phyloP scores from a whole-genome alignment of 495 filamentous ascomycete species.

The Neurospora cerealis region DNA sequence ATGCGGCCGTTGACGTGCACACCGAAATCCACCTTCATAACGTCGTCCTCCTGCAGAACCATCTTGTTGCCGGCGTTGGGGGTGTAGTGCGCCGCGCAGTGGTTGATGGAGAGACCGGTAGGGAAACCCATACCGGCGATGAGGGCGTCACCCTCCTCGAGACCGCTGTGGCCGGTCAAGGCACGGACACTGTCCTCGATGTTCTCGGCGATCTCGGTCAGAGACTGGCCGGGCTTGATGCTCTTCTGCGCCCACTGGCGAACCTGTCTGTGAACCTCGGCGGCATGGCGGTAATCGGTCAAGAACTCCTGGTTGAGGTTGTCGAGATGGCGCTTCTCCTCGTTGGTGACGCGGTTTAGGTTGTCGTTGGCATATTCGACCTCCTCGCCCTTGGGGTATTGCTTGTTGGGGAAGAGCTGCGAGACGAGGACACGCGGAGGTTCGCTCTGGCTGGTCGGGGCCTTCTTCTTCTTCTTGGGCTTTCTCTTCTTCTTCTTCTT shows the following conservation, averaged over 20 bases:
- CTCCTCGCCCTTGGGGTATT: slow-evolving; percentile 74
- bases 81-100: slow-evolving; percentile 82
- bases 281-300: slow-evolving; percentile 75
- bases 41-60: slow-evolving; percentile 67
- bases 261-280: slow-evolving; percentile 82
- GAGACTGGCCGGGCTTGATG: slow-evolving; percentile 70
- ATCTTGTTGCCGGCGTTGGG: slow-evolving; percentile 89
- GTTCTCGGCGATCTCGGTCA: slow-evolving; percentile 74
- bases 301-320: slow-evolving; percentile 76
- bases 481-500: slow-evolving; percentile 74
- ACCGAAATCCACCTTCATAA: slow-evolving; percentile 91
- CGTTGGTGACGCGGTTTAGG: slow-evolving; percentile 67
- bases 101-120: slow-evolving; percentile 75
- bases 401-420: slow-evolving; percentile 62
- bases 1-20: slow-evolving; percentile 87
- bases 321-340: slow-evolving; percentile 81
- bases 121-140: slow-evolving; percentile 85
- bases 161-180: slow-evolving; percentile 64
- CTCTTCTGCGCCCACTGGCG: slow-evolving; percentile 72
- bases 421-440: slow-evolving; percentile 69
- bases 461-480: slow-evolving; percentile 74
- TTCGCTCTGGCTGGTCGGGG: slow-evolving; percentile 60
- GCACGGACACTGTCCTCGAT: slow-evolving; percentile 81
- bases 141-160: slow-evolving; percentile 69
- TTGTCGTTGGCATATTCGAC: slow-evolving; percentile 71